phyloP scores from a whole-genome alignment of 208 protist species.

The Trypanosoma caninum region DNA sequence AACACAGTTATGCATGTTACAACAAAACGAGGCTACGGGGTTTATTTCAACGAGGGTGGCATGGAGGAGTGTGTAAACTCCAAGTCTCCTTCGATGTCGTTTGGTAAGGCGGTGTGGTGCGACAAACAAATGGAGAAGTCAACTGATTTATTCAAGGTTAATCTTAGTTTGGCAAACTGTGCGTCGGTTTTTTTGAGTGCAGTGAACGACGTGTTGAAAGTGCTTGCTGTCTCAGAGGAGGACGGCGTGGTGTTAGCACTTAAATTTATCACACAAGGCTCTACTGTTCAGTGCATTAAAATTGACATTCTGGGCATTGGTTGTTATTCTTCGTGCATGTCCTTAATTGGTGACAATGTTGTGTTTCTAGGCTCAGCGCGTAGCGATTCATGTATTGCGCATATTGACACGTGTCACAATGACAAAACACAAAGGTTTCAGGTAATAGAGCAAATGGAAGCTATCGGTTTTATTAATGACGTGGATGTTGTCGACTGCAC shows the following conservation, averaged over 20 bases:
- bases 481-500: constrained; percentile 57
- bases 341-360: constrained; percentile 7
- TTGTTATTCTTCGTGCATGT: constrained; percentile 40
- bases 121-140: constrained; percentile 41
- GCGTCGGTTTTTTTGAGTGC: constrained; percentile 13
- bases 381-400: constrained; percentile 59
- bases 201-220: constrained; percentile 18
- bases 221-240: constrained; percentile 70
- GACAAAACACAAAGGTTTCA: constrained; percentile 13
- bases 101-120: constrained; percentile 46
- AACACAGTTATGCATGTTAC: constrained; percentile 82
- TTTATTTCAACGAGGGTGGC: constrained; percentile 67
- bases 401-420: constrained; percentile 14
- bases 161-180: constrained; percentile 72
- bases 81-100: constrained; percentile 43
- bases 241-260: constrained; percentile 70
- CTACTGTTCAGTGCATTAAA: constrained; percentile 42
- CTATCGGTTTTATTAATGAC: constrained; percentile 46
- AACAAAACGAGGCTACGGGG: constrained; percentile 74
- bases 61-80: constrained; percentile 60
- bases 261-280: constrained; percentile 37
- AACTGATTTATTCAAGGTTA: constrained; percentile 49
- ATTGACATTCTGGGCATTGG: constrained; percentile 48
- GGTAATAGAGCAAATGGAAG: constrained; percentile 46
- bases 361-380: constrained; percentile 60